phyloP scores from a whole-genome alignment of 495 filamentous ascomycete genomes.

The Xylaria flabelliformis region DNA sequence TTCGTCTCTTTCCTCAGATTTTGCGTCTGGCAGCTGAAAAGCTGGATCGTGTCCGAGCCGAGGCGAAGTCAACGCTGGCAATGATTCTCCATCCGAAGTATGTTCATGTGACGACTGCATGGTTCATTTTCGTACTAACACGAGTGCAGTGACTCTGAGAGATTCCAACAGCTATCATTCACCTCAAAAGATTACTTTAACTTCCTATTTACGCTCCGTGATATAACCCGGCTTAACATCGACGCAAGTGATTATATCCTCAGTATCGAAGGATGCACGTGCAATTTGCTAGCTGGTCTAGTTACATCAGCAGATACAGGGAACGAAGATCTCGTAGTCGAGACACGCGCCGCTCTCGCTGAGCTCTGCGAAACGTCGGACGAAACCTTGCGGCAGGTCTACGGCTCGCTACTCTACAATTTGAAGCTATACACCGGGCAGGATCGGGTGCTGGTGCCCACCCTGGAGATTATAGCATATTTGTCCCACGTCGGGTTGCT shows the following conservation, averaged over 20 bases:
- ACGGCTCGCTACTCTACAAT: slow-evolving; percentile 44
- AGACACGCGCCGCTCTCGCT: slow-evolving; percentile 72
- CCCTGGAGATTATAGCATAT: slow-evolving; percentile 76
- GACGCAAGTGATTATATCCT: neutral
- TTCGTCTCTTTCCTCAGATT: slow-evolving; percentile 53
- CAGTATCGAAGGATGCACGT: slow-evolving; percentile 43
- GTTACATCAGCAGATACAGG: slow-evolving; percentile 84
- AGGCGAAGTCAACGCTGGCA: slow-evolving; percentile 61
- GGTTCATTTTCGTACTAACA: neutral
- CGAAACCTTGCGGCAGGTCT: slow-evolving; percentile 41
- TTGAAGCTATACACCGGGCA: slow-evolving; percentile 50
- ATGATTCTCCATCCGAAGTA: slow-evolving; percentile 44
- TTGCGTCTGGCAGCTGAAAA: slow-evolving; percentile 82
- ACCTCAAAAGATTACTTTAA: slow-evolving; percentile 59
- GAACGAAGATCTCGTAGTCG: slow-evolving; percentile 79
- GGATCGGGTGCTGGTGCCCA: slow-evolving; percentile 76
- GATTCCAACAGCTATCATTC: slow-evolving; percentile 45
- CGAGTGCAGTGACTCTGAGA: slow-evolving; percentile 36
- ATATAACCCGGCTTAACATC: slow-evolving; percentile 7
- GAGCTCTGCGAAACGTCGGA: slow-evolving; percentile 49
- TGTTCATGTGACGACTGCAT: slow-evolving; percentile 18
- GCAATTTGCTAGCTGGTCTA: slow-evolving; percentile 70
- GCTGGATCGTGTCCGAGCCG: slow-evolving; percentile 80
- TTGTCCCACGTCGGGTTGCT: slow-evolving; percentile 67
- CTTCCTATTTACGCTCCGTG: slow-evolving; percentile 55